Conservation (phyloP, 2,329 filamentous ascomycete genomes). For the Colletotrichum karsti region DNA sequence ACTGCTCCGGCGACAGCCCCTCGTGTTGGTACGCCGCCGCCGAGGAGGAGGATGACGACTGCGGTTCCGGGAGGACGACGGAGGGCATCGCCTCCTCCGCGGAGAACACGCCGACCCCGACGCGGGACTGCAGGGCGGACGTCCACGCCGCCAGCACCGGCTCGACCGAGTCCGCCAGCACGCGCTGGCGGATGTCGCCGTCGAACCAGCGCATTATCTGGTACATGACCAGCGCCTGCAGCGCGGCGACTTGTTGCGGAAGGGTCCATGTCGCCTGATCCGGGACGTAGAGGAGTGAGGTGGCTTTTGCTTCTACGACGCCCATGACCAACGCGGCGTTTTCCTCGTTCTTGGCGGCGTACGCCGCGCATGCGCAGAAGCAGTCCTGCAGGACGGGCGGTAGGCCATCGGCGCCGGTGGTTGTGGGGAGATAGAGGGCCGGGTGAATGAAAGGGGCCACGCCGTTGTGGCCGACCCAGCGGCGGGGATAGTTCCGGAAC, state of each 20-base stretch:
- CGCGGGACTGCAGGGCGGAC: constrained; percentile 25
- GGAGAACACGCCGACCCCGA: constrained; percentile 23
- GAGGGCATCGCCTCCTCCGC: constrained; percentile 13
- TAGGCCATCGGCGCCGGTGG: constrained; percentile 29
- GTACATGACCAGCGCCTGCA: constrained; percentile 34
- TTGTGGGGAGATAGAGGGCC: constrained; percentile 33
- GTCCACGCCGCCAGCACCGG: constrained; percentile 30
- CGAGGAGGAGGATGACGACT: constrained; percentile 7
- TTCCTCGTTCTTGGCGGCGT: constrained; percentile 34
- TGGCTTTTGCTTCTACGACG: constrained; percentile 34
- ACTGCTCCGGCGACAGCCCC: constrained; percentile 14
- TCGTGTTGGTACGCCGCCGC: constrained; percentile 14
- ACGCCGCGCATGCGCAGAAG: constrained; percentile 36
- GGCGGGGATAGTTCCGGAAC: constrained; percentile 31
- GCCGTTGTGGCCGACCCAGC: constrained; percentile 35
- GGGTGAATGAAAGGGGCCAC: constrained; percentile 39
- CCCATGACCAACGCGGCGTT: constrained; percentile 35
- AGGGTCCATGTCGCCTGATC: constrained; percentile 30
- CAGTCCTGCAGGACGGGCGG: constrained; percentile 37
- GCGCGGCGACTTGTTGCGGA: constrained; percentile 30
- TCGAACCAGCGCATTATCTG: constrained; percentile 35
- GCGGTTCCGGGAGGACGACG: constrained; percentile 3
- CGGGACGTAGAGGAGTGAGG: constrained; percentile 28
- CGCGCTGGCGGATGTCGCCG: constrained; percentile 32
- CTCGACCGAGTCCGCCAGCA: constrained; percentile 31